Percentiles rank a stretch among this genome's conserved stretches.
Evolutionary conservation across 2,329 filamentous ascomycete genomes (phyloP).

Genomic region (Eutypella sp.): DNA sequence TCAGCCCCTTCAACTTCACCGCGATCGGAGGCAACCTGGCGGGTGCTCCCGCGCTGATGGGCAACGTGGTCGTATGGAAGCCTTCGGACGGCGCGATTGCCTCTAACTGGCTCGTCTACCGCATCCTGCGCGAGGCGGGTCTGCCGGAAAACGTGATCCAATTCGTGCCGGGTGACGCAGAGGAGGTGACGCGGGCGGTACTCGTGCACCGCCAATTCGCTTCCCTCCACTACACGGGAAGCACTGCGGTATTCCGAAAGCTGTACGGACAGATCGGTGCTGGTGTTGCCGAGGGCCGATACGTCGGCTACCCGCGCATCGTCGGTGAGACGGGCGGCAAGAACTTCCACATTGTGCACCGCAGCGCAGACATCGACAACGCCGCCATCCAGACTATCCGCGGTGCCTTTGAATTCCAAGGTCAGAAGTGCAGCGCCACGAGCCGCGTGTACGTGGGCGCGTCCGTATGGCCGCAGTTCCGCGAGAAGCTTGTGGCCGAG

Average conservation of each 20-base stretch:
- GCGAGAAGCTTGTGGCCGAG: slow-evolving; percentile 61
- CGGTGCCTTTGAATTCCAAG: slow-evolving; percentile 85
- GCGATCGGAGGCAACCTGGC: slow-evolving; percentile 87
- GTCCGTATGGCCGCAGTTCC: slow-evolving; percentile 70
- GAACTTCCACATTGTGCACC: slow-evolving; percentile 85
- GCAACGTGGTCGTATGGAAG: slow-evolving; percentile 96
- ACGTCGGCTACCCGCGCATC: slow-evolving; percentile 79
- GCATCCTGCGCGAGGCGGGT: slow-evolving; percentile 86
- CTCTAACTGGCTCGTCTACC: slow-evolving; percentile 87
- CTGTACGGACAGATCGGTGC: slow-evolving; percentile 82
- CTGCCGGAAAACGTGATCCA: slow-evolving; percentile 87
- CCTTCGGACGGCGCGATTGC: slow-evolving; percentile 84
- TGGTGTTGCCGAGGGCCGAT: slow-evolving; percentile 76
- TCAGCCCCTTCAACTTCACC: slow-evolving; percentile 96
- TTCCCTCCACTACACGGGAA: slow-evolving; percentile 92
- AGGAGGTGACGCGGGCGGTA: slow-evolving; percentile 73
- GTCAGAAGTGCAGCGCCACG: slow-evolving; percentile 85
- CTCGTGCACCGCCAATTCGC: slow-evolving; percentile 77
- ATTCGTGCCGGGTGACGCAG: slow-evolving; percentile 85
- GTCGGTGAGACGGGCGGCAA: slow-evolving; percentile 90
- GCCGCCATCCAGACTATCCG: slow-evolving; percentile 78
- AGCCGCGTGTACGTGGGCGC: slow-evolving; percentile 74
- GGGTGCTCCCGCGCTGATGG: slow-evolving; percentile 78
- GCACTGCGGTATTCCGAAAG: slow-evolving; percentile 83
- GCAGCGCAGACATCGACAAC: slow-evolving; percentile 70